A percentile compares a stretch with the other conserved stretches of the same genome.
phyloP scores from a whole-genome alignment of 352 stramenopile species.

The Pythium pyrilobum region DNA sequence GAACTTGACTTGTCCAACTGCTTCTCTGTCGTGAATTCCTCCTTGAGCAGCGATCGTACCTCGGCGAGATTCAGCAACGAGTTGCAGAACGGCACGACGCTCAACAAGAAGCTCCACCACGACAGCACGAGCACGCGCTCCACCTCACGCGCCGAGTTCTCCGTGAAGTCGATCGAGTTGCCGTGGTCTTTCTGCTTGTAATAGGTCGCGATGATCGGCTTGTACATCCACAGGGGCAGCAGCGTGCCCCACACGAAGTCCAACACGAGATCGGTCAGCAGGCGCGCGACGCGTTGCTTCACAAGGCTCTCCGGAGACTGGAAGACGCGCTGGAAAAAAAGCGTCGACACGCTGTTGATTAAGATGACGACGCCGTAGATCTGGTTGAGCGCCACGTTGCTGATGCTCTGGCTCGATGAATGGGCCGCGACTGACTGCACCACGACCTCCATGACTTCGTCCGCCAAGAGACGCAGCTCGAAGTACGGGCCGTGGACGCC shows the following conservation, averaged over 20 bases:
- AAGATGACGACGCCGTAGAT: conserved; percentile 10
- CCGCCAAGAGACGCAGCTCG: background rate
- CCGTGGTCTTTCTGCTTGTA: conserved; percentile 2
- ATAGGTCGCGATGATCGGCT: conserved; percentile 6
- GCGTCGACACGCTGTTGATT: conserved; percentile 1
- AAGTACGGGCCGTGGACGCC: conserved; percentile 6
- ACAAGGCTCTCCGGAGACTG: background rate
- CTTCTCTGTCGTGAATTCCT: background rate
- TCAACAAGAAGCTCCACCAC: conserved; percentile 6
- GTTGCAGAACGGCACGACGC: conserved; percentile 10
- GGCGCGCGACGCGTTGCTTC: background rate
- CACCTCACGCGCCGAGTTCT: conserved; percentile 5
- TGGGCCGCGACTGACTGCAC: conserved; percentile 4
- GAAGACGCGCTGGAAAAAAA: background rate
- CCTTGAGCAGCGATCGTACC: background rate
- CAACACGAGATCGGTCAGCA: conserved; percentile 4
- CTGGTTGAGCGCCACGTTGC: conserved; percentile 9
- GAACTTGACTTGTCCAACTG: background rate
- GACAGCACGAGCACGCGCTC: conserved; percentile 11
- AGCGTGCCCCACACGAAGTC: conserved; percentile 13
- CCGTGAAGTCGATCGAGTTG: conserved; percentile 7
- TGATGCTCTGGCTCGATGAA: conserved; percentile 5
- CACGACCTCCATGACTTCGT: background rate
- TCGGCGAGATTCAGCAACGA: conserved; percentile 4
- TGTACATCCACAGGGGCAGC: conserved; percentile 18